These are phyloP conservation scores for Anthostomella pinea DNA, from an alignment of 2,329 filamentous ascomycete species.

Conservation along the genomic window DNA sequence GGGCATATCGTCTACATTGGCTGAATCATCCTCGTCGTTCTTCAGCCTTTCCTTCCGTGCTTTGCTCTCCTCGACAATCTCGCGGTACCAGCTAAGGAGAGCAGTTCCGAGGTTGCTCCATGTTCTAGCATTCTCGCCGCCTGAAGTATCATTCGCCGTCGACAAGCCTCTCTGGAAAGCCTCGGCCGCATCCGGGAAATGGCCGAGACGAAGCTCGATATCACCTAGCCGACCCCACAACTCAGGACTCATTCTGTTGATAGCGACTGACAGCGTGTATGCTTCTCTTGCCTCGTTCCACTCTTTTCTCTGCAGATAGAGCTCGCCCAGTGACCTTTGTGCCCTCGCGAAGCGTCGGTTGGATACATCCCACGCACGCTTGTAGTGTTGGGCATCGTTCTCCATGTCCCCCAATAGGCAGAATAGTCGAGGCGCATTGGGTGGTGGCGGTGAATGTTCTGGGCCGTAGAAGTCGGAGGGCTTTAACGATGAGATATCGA, in stretches of 20 bases:
- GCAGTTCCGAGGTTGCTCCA: conserved; percentile 94
- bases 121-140: conserved; percentile 84
- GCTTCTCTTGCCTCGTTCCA: conserved; percentile 69
- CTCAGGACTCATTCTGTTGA: conserved; percentile 77
- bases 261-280: conserved; percentile 72
- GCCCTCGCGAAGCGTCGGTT: conserved; percentile 78
- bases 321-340: conserved; percentile 80
- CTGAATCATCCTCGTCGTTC: conserved; percentile 20
- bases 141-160: conserved; percentile 54
- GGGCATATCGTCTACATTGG: conserved; percentile 23
- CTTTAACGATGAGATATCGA: conserved; percentile 56
- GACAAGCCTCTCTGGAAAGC: conserved; percentile 82
- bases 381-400: conserved; percentile 69
- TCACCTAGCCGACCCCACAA: conserved; percentile 92
- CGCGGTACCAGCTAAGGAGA: conserved; percentile 66
- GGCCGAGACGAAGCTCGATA: conserved; percentile 72
- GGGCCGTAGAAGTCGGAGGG: conserved; percentile 56
- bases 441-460: conserved; percentile 66
- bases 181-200: conserved; percentile 76
- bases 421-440: conserved; percentile 82
- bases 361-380: conserved; percentile 85
- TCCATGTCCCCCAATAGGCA: conserved; percentile 94
- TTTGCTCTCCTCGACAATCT: conserved; percentile 42
- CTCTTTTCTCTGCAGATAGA: conserved; percentile 66
- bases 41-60: conserved; percentile 16